These are phyloP conservation scores for Picea abies DNA, from an alignment of 83 land plant genomes.

Conservation along the genomic window DNA sequence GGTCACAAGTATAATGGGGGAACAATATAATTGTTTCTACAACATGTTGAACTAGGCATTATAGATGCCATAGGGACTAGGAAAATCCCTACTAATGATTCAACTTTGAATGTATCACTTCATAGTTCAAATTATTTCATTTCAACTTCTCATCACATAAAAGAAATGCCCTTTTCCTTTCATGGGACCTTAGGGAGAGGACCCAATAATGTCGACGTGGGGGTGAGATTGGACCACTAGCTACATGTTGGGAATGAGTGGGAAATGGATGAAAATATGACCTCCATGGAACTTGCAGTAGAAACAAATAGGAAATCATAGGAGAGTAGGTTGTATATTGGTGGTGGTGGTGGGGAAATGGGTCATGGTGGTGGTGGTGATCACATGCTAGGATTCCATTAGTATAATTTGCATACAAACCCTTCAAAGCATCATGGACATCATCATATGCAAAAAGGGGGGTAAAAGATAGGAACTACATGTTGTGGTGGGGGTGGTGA, in stretches of 20 bases:
- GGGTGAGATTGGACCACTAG: slow-evolving; percentile 4
- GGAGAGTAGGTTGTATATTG: slow-evolving; percentile 1
- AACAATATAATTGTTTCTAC: slow-evolving; percentile 68
- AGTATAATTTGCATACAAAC: background rate
- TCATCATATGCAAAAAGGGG: slow-evolving; percentile 20
- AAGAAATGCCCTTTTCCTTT: slow-evolving; percentile 34
- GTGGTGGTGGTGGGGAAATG: background rate
- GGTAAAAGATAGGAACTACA: slow-evolving; percentile 11
- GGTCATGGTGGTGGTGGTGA: background rate
- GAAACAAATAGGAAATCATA: background rate
- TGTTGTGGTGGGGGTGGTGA: slow-evolving; percentile 7
- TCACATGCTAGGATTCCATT: slow-evolving; percentile 43
- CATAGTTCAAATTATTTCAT: slow-evolving; percentile 39
- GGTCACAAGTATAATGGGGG: slow-evolving; percentile 43
- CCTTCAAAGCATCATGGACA: slow-evolving; percentile 20
- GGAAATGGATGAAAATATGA: background rate
- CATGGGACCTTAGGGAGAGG: slow-evolving; percentile 28
- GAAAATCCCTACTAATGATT: slow-evolving; percentile 63
- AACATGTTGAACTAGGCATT: slow-evolving; percentile 74
- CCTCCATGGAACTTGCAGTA: slow-evolving; percentile 3
- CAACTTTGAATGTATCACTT: slow-evolving; percentile 45
- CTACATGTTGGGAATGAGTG: background rate
- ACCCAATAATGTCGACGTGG: slow-evolving; percentile 2
- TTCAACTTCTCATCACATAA: slow-evolving; percentile 36
- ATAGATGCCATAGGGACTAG: slow-evolving; percentile 71